Evolutionary conservation across 1,139 yeast genomes (phyloP).

Genomic region (Yamadazyma dendronema): DNA sequence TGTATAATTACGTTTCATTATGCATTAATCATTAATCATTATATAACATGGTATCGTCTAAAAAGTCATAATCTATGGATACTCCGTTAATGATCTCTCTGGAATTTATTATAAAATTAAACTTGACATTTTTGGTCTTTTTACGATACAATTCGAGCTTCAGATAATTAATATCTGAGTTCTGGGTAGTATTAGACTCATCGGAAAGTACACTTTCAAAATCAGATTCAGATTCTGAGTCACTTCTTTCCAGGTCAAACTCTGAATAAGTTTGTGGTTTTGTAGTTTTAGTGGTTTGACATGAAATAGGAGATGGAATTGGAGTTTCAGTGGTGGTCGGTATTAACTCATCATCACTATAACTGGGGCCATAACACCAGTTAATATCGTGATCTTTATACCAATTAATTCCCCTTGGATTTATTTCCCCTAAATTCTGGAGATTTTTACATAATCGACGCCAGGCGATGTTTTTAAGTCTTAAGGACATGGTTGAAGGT

Average conservation of each 20-base stretch:
- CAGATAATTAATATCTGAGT: slow-evolving; percentile 1
- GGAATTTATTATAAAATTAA: slow-evolving; percentile 41
- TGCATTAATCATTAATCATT: slow-evolving; percentile 1
- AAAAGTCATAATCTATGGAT: slow-evolving; percentile 42
- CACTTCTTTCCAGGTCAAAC: not conserved
- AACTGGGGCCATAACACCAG: slow-evolving; percentile 48
- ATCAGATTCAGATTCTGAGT: not conserved
- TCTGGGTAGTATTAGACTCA: not conserved
- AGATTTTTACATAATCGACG: slow-evolving; percentile 39
- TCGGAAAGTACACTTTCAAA: not conserved
- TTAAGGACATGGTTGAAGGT: slow-evolving; percentile 25
- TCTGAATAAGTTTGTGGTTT: not conserved
- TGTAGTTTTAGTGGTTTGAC: too few species aligned
- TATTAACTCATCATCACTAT: slow-evolving; percentile 10
- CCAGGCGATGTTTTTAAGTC: slow-evolving; percentile 43
- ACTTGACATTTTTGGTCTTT: slow-evolving; percentile 31
- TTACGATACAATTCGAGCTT: slow-evolving; percentile 1
- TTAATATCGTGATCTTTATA: slow-evolving; percentile 43
- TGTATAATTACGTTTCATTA: not conserved
- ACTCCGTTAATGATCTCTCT: slow-evolving; percentile 45
- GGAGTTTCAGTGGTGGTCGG: not conserved
- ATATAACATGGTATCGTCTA: slow-evolving; percentile 27
- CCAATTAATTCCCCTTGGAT: slow-evolving; percentile 44
- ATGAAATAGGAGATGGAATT: not conserved
- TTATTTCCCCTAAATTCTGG: slow-evolving; percentile 24